phyloP scores from a whole-genome alignment of 352 stramenopile species.

The Globisporangium middletonii region DNA sequence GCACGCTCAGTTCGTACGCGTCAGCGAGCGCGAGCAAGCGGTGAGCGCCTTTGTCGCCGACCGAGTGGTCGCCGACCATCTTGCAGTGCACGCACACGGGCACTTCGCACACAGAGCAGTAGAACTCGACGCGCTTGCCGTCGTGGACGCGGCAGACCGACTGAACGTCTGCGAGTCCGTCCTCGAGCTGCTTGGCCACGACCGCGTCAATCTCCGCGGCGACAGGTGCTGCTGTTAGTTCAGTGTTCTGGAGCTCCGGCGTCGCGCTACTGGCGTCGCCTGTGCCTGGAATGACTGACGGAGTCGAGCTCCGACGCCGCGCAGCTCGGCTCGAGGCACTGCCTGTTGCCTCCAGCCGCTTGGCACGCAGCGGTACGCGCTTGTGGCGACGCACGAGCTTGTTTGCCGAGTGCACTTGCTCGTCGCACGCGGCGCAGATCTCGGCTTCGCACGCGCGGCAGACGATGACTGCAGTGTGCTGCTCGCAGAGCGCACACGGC shows the following conservation, averaged over 20 bases:
- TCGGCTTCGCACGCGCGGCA: slow-evolving; percentile 65
- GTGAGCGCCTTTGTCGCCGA: slow-evolving; percentile 69
- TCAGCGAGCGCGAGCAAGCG: slow-evolving; percentile 55
- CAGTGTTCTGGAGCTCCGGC: neutral
- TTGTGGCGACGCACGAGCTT: slow-evolving; percentile 73
- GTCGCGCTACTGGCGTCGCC: neutral
- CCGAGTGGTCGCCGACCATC: slow-evolving; percentile 75
- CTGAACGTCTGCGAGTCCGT: slow-evolving; percentile 25
- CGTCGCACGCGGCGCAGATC: slow-evolving; percentile 60
- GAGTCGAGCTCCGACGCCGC: slow-evolving; percentile 35
- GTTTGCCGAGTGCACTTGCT: slow-evolving; percentile 74
- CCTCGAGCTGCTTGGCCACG: slow-evolving; percentile 44
- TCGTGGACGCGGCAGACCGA: slow-evolving; percentile 35
- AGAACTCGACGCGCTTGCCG: slow-evolving; percentile 71
- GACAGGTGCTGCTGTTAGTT: no score
- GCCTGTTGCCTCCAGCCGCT: slow-evolving; percentile 1
- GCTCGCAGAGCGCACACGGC: slow-evolving; percentile 61
- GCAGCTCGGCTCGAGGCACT: slow-evolving; percentile 1
- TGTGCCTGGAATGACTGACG: slow-evolving; percentile 10
- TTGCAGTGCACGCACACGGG: slow-evolving; percentile 78
- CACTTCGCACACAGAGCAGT: slow-evolving; percentile 49
- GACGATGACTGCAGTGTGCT: slow-evolving; percentile 31
- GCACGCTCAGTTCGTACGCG: slow-evolving; percentile 59
- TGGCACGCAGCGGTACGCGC: slow-evolving; percentile 24
- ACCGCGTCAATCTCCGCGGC: slow-evolving; percentile 21